Evolutionary conservation across 2,329 filamentous ascomycete species (phyloP).

Genomic region (Calonectria multiphialidica): DNA sequence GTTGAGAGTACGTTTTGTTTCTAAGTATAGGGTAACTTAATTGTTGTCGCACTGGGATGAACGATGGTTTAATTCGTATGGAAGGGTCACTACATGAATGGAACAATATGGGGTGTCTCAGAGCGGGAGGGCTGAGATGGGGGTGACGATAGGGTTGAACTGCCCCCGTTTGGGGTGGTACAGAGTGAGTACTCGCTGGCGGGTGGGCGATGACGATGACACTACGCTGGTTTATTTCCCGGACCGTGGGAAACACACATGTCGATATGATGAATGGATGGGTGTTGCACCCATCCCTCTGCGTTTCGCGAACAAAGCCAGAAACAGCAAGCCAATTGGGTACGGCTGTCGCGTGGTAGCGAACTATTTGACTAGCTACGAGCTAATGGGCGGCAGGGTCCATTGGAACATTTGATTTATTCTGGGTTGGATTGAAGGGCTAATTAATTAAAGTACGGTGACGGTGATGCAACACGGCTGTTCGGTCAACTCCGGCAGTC

Average conservation of each 20-base stretch:
- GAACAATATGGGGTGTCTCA: neutral
- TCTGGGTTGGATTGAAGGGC: neutral
- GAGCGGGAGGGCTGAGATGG: neutral
- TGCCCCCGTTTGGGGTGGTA: neutral
- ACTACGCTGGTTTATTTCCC: slow-evolving; percentile 1
- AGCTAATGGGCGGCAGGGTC: neutral
- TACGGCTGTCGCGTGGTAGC: neutral
- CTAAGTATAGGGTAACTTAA: slow-evolving; percentile 8
- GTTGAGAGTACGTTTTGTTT: neutral
- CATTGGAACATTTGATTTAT: neutral
- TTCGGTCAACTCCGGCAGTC: neutral
- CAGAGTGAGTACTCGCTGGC: neutral
- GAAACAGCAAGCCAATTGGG: neutral
- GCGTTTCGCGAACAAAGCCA: neutral
- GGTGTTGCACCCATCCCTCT: neutral
- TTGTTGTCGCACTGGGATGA: neutral
- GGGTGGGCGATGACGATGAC: neutral
- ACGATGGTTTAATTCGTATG: neutral
- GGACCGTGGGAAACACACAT: neutral
- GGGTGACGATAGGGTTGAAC: neutral
- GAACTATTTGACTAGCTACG: neutral
- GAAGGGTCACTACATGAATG: neutral
- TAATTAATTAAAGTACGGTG: neutral
- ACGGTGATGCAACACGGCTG: neutral
- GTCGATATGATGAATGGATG: neutral